phyloP scores from a whole-genome alignment of 208 protist species.

The Tritrichomonas musculus region DNA sequence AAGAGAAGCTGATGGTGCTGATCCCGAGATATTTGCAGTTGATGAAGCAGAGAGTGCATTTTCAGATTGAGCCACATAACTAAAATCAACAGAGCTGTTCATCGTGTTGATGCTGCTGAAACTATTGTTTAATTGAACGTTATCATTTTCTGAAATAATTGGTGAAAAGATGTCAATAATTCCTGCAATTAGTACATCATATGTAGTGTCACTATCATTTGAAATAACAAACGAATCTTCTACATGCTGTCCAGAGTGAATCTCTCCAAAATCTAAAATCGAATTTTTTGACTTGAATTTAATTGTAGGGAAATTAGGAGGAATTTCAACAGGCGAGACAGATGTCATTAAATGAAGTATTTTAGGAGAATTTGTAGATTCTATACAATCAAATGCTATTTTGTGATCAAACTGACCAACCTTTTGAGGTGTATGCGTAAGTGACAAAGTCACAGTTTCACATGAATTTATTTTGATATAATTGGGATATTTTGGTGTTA shows the following conservation, averaged over 20 bases:
- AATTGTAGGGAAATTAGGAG: background rate
- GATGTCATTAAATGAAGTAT: background rate
- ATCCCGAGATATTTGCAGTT: no score
- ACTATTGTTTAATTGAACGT: no score
- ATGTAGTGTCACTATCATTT: background rate
- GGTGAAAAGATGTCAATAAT: background rate
- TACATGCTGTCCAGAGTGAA: background rate
- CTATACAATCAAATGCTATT: background rate
- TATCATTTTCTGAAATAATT: background rate
- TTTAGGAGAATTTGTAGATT: background rate
- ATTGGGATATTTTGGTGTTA: background rate
- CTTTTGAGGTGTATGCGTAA: background rate
- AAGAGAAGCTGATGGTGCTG: no score
- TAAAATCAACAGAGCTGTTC: no score
- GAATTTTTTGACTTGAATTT: background rate
- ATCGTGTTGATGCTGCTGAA: no score
- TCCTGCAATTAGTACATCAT: background rate
- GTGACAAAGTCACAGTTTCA: background rate
- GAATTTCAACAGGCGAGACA: background rate
- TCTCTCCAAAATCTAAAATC: background rate
- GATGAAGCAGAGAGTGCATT: no score
- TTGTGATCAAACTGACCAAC: conserved; percentile 6
- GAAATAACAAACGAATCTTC: background rate
- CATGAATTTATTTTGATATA: background rate
- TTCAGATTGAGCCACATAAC: no score